Conservation (phyloP, 2,329 filamentous ascomycete genomes). For the Monilinia fructigena region DNA sequence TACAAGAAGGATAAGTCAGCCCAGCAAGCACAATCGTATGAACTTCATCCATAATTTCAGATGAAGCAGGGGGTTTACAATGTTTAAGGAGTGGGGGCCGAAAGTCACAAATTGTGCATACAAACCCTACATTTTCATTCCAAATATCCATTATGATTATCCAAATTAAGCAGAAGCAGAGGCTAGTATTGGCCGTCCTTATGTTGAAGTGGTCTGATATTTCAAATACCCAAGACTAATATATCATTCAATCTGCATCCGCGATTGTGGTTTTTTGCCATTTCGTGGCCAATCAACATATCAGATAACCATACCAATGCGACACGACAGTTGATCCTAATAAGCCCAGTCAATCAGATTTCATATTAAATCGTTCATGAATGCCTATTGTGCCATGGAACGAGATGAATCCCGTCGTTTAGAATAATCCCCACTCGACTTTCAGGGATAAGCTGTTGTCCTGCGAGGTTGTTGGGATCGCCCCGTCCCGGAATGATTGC, state of each 20-base stretch:
- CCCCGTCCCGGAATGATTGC: not conserved
- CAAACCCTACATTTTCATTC: not conserved
- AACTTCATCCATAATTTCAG: not conserved
- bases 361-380: not conserved
- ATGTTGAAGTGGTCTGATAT: conserved; percentile 10
- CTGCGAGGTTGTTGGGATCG: not conserved
- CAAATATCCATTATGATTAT: not conserved
- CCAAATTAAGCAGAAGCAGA: not conserved
- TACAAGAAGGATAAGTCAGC: not conserved
- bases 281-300: not conserved
- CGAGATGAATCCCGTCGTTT: not conserved
- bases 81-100: conserved; percentile 14
- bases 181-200: not conserved
- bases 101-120: not conserved
- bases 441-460: not conserved
- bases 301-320: conserved; percentile 11
- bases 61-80: not conserved
- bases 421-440: not conserved
- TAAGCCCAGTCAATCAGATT: not conserved
- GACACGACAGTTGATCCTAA: not conserved
- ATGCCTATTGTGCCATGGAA: not conserved
- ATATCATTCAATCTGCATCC: not conserved
- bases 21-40: not conserved
- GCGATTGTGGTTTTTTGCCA: not conserved
- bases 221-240: not conserved